Percentiles rank a stretch among this genome's conserved stretches.
Conservation (phyloP, 768 basidiomycete species). For the Tricholomella constricta region DNA sequence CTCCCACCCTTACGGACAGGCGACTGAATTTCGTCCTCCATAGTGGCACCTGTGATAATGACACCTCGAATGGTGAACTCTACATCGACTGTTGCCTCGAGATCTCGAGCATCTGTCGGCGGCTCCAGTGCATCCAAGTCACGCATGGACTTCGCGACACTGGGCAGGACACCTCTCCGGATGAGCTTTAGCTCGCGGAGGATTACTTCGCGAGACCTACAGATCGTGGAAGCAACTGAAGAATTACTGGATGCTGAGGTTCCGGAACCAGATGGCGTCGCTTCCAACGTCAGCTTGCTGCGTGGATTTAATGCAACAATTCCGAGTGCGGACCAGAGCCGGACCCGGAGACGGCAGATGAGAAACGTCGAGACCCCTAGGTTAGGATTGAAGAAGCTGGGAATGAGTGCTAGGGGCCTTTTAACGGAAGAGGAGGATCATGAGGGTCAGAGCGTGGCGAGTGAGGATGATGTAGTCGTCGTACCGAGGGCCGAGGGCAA, state of each 20-base stretch:
- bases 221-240: slow-evolving; percentile 80
- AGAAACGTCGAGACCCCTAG: slow-evolving; percentile 76
- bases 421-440: slow-evolving; percentile 57
- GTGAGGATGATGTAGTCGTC: slow-evolving; percentile 75
- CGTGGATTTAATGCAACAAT: slow-evolving; percentile 95
- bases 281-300: slow-evolving; percentile 75
- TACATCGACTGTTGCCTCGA: slow-evolving; percentile 66
- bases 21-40: slow-evolving; percentile 2
- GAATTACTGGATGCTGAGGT: slow-evolving; percentile 72
- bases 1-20: slow-evolving; percentile 1
- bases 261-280: slow-evolving; percentile 72
- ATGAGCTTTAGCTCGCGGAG: slow-evolving; percentile 65
- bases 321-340: slow-evolving; percentile 82
- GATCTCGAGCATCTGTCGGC: slow-evolving; percentile 37
- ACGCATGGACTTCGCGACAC: slow-evolving; percentile 70
- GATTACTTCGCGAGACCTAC: slow-evolving; percentile 80
- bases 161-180: slow-evolving; percentile 77
- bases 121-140: slow-evolving; percentile 36
- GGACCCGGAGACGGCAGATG: slow-evolving; percentile 74
- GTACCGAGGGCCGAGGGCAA: slow-evolving; percentile 46
- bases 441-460: slow-evolving; percentile 64
- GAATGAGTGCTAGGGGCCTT: slow-evolving; percentile 77
- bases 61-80: slow-evolving; percentile 81
- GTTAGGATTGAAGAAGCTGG: slow-evolving; percentile 78
- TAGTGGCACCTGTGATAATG: slow-evolving; percentile 90